These are phyloP conservation scores for Prunus kanzakura DNA, from an alignment of 306 rosid species.

Conservation along the genomic window DNA sequence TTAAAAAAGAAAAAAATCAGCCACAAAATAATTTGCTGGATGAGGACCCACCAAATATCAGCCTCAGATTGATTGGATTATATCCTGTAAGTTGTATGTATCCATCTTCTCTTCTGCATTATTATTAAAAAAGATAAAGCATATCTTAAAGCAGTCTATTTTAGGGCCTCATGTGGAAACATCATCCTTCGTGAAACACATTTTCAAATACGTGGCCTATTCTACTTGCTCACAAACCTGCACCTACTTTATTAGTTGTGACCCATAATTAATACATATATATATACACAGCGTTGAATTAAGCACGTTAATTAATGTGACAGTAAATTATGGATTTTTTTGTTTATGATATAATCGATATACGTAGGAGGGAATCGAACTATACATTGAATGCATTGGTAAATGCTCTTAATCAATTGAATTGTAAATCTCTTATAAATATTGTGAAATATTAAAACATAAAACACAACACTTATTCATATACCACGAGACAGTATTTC, in stretches of 20 bases:
- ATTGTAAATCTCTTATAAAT: too few species aligned
- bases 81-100: background rate
- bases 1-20: background rate
- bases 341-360: too few species aligned
- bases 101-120: background rate
- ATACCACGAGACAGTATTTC: too few species aligned
- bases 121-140: background rate
- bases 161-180: background rate
- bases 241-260: background rate
- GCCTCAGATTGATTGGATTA: constrained; percentile 1
- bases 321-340: background rate
- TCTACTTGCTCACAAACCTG: background rate
- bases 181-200: background rate
- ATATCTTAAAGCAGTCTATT: background rate
- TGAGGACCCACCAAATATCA: constrained; percentile 15
- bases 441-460: too few species aligned
- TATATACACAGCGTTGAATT: background rate
- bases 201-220: background rate
- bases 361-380: too few species aligned
- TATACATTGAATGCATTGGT: accelerated
- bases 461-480: too few species aligned
- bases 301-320: background rate
- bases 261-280: too few species aligned
- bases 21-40: background rate
- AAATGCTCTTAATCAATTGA: too few species aligned